These are phyloP conservation scores for Cymodocea nodosa DNA, from an alignment of 116 monocot species.

Conservation along the genomic window DNA sequence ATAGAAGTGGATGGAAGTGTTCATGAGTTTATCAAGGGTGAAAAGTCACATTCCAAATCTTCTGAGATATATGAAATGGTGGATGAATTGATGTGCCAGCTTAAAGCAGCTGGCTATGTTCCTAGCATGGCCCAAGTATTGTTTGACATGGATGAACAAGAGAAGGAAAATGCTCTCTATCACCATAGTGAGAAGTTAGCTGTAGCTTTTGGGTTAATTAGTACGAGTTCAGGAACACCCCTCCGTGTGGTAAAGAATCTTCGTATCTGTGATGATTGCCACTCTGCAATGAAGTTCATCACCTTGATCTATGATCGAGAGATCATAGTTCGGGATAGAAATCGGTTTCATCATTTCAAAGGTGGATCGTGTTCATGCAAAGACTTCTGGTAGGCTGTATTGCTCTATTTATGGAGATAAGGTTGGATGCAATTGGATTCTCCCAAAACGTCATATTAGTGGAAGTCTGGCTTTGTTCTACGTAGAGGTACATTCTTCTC, in stretches of 20 bases:
- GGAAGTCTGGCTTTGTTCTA: no score
- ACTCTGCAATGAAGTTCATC: constrained; percentile 7
- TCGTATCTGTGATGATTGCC: constrained; percentile 16
- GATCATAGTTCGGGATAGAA: constrained; percentile 14
- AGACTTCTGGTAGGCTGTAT: constrained; percentile 10
- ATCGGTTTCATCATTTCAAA: constrained; percentile 13
- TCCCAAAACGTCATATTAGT: no score
- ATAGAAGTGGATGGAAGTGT: constrained; percentile 33
- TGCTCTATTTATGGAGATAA: no score
- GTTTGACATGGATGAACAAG: constrained; percentile 14
- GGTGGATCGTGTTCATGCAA: constrained; percentile 11
- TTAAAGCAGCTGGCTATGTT: constrained; percentile 23
- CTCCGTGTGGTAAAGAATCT: constrained; percentile 17
- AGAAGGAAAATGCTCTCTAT: constrained; percentile 9
- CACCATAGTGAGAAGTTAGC: constrained; percentile 14
- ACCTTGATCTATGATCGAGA: constrained; percentile 9
- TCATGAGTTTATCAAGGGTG: constrained; percentile 15
- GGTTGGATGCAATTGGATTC: no score
- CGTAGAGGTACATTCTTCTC: no score
- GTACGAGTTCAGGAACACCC: neutral
- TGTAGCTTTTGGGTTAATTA: constrained; percentile 15
- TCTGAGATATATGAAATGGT: no score
- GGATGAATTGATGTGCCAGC: constrained; percentile 19
- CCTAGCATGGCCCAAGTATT: no score
- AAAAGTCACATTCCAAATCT: no score